Base-by-base conservation (phyloP, 306 rosid genomes). In the Senna tora region DNA sequence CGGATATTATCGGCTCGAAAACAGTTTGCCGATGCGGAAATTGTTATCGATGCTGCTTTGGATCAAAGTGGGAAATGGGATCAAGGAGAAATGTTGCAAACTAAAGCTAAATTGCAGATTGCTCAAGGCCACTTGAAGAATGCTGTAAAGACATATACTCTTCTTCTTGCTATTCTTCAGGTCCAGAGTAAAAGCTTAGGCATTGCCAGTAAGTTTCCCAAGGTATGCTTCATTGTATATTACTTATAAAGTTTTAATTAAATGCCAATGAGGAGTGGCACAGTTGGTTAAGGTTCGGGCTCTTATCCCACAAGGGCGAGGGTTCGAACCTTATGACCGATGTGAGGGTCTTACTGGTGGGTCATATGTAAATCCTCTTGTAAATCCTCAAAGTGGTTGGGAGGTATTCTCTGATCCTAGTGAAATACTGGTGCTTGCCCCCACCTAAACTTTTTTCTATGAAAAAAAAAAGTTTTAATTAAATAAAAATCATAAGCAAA, bases 41-140 rank as follows among this genome's bases (percentile, higher is more conserved):
- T 82, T 43, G 90, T 93, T 49, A 74, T 93, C 45, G 88, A 87
- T 83, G 92, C 92, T 60, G 97, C 96, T 64, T 45, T 93, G 17
- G 98, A 90, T 73, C 93, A 93, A 79, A 83, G 94, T 25, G 98
- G 93, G 59, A 88, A 80, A 77, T 89, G 90, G 97, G 96, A 93
- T 57, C 98, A 90, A 71, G 98, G 96, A 73, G 96, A 87, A 49
- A 78, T 93, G 57, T 82, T 90, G 71, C 85, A 84, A 71, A 88
- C 93, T 33, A 93, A 89, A 81, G 98, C 98, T 63, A 93, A 89
- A 73, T 85, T 93, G 47, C 92, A 80, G 73, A 84, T 87, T 30
- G 96, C 96, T 4, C 97, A 93, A 60, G 96, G 88, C 71, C 88
- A 70, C 74, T 66, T 90, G 42, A 88, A 87, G 84, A 83, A 76